Evolutionary conservation across 208 protist species (phyloP), one percentile per base, ranked within the genome.

Genomic region (Trypanosoma cruzi): DNA sequence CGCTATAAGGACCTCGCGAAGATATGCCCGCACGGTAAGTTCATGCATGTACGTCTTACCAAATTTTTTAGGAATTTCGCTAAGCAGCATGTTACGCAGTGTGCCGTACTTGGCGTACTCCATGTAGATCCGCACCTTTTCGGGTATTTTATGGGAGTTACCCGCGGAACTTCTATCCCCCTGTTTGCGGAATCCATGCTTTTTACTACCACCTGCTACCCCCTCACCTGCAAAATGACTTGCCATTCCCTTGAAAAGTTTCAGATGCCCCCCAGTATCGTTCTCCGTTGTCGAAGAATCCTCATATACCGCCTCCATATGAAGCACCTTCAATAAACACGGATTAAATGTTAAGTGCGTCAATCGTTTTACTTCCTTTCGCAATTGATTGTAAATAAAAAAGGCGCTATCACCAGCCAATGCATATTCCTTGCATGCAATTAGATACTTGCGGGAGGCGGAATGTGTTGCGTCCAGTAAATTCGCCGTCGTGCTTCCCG

Each of bases 1-100:
- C 14, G 84, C 86, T 32, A 89, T 62, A 24, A 97, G 81, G 13
- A 96, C 90, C 62, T 97, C 84, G 31, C 80, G 79, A 68, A 93
- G 90, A 64, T 87, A 90, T 8, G 84, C 81, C 4, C 85, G 84
- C 10, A 82, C 77, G 0, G 85, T 89, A 36, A 90, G 79, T 64
- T 96, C 93, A 62, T 91, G 83, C 68, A 97, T 77, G 18, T 81
- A 77, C 0, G 26, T 64, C 63, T 64, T 72, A 28, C 71, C 55
- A 70, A 92, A 96, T 40, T 68, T 71, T 52, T 79, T 42, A 32
- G 70, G 75, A 55, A 92, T 86, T 54, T 88, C 79, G 24, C 58
- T 77, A 3, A 79, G 29, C 54, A 89, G 81, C 31, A 81, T 66
- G 31, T 71, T 73, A 44, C 74, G 80, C 52, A 94, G 71, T 6